Evolutionary conservation across 148 eudicot species (phyloP).

Genomic region (Arctostaphylos glauca): DNA sequence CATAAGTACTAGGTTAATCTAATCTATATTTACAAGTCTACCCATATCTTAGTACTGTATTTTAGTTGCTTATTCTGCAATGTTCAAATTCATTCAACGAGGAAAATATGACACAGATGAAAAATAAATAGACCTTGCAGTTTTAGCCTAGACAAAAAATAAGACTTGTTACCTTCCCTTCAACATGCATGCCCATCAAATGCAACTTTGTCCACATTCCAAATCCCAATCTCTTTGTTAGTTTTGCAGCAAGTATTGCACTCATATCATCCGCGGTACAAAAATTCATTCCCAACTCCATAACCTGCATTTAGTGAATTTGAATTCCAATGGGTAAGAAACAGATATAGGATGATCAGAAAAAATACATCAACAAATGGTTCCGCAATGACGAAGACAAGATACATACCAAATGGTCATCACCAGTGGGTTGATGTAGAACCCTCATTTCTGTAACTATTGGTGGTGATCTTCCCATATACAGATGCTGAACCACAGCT

Average conservation of each 20-base stretch:
- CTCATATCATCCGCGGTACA: slow-evolving; percentile 90
- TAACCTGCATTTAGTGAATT: slow-evolving; percentile 43
- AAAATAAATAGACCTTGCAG: background rate
- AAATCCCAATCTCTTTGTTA: slow-evolving; percentile 79
- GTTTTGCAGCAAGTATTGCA: slow-evolving; percentile 70
- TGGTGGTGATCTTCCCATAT: slow-evolving; percentile 90
- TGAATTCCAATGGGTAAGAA: background rate
- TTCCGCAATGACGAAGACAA: background rate
- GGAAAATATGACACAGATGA: background rate
- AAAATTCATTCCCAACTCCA: slow-evolving; percentile 90
- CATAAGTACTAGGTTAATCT: background rate
- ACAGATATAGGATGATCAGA: background rate
- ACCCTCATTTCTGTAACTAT: slow-evolving; percentile 87
- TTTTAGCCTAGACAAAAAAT: background rate
- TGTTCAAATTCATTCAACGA: background rate
- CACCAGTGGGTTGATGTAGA: slow-evolving; percentile 61
- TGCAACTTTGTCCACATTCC: slow-evolving; percentile 83
- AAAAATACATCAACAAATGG: background rate
- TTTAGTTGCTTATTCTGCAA: background rate
- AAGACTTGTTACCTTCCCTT: slow-evolving; percentile 69
- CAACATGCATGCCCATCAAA: slow-evolving; percentile 82
- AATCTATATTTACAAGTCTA: background rate
- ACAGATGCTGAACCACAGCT: slow-evolving; percentile 64
- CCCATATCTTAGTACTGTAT: background rate
- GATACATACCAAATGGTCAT: slow-evolving; percentile 81